Evolutionary conservation across 345 rosid species (phyloP), one percentile per base, ranked within the genome.

Genomic region (Salix exigua): DNA sequence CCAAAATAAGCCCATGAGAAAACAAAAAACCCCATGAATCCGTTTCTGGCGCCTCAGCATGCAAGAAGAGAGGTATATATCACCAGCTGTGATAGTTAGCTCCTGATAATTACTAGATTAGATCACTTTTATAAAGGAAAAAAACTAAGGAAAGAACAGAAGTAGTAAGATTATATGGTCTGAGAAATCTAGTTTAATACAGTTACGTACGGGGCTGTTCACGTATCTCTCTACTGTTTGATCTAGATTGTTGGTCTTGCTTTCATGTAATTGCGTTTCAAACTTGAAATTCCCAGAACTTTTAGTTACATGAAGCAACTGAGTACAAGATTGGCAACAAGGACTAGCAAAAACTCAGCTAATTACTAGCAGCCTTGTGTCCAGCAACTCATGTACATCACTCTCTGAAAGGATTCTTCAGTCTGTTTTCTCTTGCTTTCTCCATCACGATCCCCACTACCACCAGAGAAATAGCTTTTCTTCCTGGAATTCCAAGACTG

Each of bases 331-430:
- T 7, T 58, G 4, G 13, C 28, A 58, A 58, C 30, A 40, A 40
- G 7, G 44, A 40, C 13, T 10, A 40, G 13, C 44, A 40, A 40
- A 2, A 40, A 40, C 44, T 40, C 44, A 40, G 0, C 44, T 40
- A 40, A 40, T n/a, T n/a, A n/a, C 31, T 18, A 30, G 64, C 66
- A 83, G 46, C 69, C 71, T 16, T 75, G 86, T 13, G 80, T 78
- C 91, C 89, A 84, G 77, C 88, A 85, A 73, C 82, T 85, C 77
- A 84, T 75, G 78, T 77, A 84, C 84, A 87, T 79, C 38, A 85
- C 79, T 33, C 70, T 85, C 50, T 68, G 82, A 53, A 85, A 71
- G 5, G 89, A 79, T 2, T 84, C 88, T n/a, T 83, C 85, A 0
- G 80, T 48, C 40, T 81, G 80, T 63, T 68, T 76, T 50, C 55